Evolutionary conservation across 1,284 basidiomycete species (phyloP), one percentile per base, ranked within the genome.

Genomic region (Ganoderma sinense): DNA sequence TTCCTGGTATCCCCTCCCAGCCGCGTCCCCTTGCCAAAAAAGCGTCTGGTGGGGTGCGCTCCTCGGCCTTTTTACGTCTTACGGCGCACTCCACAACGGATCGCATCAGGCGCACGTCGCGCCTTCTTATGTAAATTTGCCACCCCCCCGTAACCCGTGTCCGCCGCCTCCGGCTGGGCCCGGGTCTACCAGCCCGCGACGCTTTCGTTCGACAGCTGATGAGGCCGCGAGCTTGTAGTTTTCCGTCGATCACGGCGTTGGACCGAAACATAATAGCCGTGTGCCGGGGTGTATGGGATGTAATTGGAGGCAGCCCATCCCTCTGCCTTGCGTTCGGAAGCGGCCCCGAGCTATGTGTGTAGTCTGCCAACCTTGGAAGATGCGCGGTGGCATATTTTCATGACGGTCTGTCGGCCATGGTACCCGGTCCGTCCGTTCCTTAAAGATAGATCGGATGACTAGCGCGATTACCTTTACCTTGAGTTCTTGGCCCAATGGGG

Each of bases 51-150:
- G 43, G n/a, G n/a, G 58, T 20, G 31, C 29, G 20, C 29, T 31
- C 45, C 26, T 40, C 59, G 62, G 45, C 51, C 39, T 31, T 69
- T 60, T 63, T 62, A 62, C 62, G 69, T 65, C 69, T 70, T 56
- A 62, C 33, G 41, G 23, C 41, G 62, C 55, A 60, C 69, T 71
- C 41, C 64, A 33, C 65, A 63, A 33, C 62, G 58, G 62, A 64
- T 70, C 29, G 29, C 64, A 66, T 64, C 67, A 68, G 58, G 26
- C 67, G 67, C 67, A 63, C 63, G 48, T 62, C 45, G 26, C 10
- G 40, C 41, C 41, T 41, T 40, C 40, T 36, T 10, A n/a, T n/a
- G n/a, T n/a, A 14, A 58, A 39, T 61, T 45, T 55, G 23, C 62
- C 64, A 18, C 26, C 48, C 48, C 48, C 48, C 51, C 26, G 55